A percentile compares a stretch with the other conserved stretches of the same genome.
Evolutionary conservation across 139 green algal species (phyloP).

Genomic region (Chloropicon primus): DNA sequence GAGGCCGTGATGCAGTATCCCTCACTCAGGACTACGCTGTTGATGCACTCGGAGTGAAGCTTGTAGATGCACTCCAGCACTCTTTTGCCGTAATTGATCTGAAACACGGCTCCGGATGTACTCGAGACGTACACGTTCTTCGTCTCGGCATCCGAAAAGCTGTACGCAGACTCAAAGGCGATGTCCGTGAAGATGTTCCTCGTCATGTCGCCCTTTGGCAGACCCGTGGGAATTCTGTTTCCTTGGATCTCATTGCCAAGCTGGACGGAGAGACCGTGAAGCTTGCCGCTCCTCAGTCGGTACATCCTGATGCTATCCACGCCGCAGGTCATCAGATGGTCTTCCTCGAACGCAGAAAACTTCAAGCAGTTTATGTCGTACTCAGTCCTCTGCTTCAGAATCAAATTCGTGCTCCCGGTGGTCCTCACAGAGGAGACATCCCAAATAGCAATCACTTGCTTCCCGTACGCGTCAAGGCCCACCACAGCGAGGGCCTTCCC

Average conservation of each 20-base stretch:
- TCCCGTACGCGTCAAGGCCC: constrained; percentile 35
- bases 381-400: constrained; percentile 32
- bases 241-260: constrained; percentile 12
- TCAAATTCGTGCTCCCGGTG: constrained; percentile 18
- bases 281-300: constrained; percentile 43
- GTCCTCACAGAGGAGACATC: constrained; percentile 33
- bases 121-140: constrained; percentile 35
- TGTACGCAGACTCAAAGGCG: constrained; percentile 41
- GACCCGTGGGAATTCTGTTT: not conserved
- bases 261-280: constrained; percentile 44
- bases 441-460: constrained; percentile 59
- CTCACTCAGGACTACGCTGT: constrained; percentile 34
- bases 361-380: constrained; percentile 48
- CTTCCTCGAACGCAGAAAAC: constrained; percentile 51
- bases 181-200: constrained; percentile 69
- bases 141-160: constrained; percentile 18
- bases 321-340: constrained; percentile 51
- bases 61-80: constrained; percentile 49
- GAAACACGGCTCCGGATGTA: constrained; percentile 41
- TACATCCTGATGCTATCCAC: constrained; percentile 59
- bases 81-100: constrained; percentile 37
- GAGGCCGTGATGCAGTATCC: constrained; percentile 52
- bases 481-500: constrained; percentile 39
- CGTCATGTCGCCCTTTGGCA: constrained; percentile 10
- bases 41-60: constrained; percentile 55